Base-by-base conservation (phyloP, 805 yeast genomes). In the Kuraishia hungarica region DNA sequence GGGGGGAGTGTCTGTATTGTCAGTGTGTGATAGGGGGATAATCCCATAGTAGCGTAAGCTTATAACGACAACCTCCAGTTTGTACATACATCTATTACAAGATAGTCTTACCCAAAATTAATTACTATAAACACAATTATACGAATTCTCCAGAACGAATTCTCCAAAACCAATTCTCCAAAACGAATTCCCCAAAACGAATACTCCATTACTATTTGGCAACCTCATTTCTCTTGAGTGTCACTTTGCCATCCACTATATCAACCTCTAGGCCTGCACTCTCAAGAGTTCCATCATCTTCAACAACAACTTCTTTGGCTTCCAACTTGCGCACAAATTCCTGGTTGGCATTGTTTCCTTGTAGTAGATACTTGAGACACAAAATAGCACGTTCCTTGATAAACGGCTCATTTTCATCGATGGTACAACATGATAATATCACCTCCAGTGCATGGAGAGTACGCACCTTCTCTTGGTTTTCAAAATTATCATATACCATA, bases 381-480 rank as follows among this genome's bases (percentile, higher is more conserved):
- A 93, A 70, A 39, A 94, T 87, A 1, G 96, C 79, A 57, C 93
- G 73, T 64, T 93, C 99, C 60, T 89, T 86, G 55, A 88, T 85
- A 61, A 78, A 93, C 0, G 97, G 98, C 66, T 94, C 96, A 65
- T 88, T 83, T 50, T 84, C 85, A 67, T 93, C 98, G 53, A 94
- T 83, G 47, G 87, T 81, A 71, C 97, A 92, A 59, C 85, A 86
- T 7, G 92, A 86, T 23, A 93, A 72, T 0, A 92, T 76, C 20
- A 89, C 68, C 54, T 83, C 89, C 15, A 93, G 67, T 0, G 90
- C 96, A 51, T 86, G 88, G 0, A 74, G 60, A 28, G 78, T 78
- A 51, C 97, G 72, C 39, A 88, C 72, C 49, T 70, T 65, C 55
- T 92, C 93, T 65, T 93, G 97, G 4, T 82, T 78, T 4, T 72